Base-by-base conservation (phyloP, 768 basidiomycete species). In the Lactifluus piperatus region DNA sequence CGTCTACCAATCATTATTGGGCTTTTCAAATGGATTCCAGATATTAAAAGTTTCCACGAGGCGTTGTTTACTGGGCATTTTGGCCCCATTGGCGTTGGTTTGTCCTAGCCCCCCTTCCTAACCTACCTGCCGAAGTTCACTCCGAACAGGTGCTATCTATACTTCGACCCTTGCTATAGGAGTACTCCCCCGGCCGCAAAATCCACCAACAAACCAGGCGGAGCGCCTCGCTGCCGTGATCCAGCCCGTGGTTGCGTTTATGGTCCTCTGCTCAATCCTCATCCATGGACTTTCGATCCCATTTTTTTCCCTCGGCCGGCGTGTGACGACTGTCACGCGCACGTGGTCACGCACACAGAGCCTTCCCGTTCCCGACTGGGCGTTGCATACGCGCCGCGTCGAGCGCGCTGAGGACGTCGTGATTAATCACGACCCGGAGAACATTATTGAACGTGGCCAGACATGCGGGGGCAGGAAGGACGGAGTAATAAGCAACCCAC, bases 1-100 rank as follows among this genome's bases (percentile, higher is more conserved):
- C 79, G 97, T 16, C 75, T 98, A 16, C 97, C 97, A 0, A 69
- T 85, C 61, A 88, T 98, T 71, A 75, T 97, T 26, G 83, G 81
- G 0, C 70, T 94, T 41, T 97, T 95, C 74, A 85, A 76, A 67
- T 97, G 87, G 81, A 95, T 98, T 58, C 97, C 97, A 0, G 95
- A 99, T 68, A 81, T 98, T 65, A 97, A 95, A 76, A 97, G 88
- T 0, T 81, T 94, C 61, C 79, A 91, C 46, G 97, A 99, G 72
- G 95, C 97, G 0, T 64, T 94, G 4, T 99, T 99, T 72, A 87
- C 83, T 41, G 97, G 97, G 0, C 94, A 97, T 74, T 99, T 97
- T 70, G 95, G 93, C 13, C 89, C 91, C 22, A 90, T 90, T 62
- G 86, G 87, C 30, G 80, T 91, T 51, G 87, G 86, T 79, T 59